Percentiles rank a stretch among this genome's conserved stretches.
Conservation (phyloP, 148 eudicot species). For the Rhododendron kiyosumense region DNA sequence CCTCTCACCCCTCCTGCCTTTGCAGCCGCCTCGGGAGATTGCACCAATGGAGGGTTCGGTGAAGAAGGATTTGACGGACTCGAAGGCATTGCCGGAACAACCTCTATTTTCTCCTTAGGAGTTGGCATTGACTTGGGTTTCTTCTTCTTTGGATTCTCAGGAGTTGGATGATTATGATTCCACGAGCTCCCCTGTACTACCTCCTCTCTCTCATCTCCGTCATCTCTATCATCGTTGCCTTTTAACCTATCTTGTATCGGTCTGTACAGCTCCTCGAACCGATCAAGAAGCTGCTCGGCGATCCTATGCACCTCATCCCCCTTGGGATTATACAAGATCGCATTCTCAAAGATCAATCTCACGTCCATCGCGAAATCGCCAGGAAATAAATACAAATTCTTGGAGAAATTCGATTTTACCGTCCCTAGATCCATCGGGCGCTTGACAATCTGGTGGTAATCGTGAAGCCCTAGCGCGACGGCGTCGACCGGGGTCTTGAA, state of each 20-base stretch:
- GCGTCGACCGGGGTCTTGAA: conserved; percentile 50
- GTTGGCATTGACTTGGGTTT: conserved; percentile 12
- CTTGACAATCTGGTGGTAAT: conserved; percentile 48
- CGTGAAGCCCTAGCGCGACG: conserved; percentile 38
- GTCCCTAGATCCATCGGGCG: conserved; percentile 61
- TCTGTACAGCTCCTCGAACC: conserved; percentile 55
- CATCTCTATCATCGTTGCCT: not conserved
- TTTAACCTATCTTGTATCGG: conserved; percentile 39
- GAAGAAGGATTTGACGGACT: conserved; percentile 15
- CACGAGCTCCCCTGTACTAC: conserved; percentile 64
- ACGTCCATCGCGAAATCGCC: conserved; percentile 63
- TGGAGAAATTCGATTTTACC: conserved; percentile 35
- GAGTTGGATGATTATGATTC: conserved; percentile 43
- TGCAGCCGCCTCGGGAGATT: conserved; percentile 7
- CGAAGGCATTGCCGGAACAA: conserved; percentile 16
- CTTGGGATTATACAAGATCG: conserved; percentile 65
- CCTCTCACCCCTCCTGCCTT: conserved; percentile 21
- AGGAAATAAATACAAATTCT: conserved; percentile 38
- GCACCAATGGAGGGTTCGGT: conserved; percentile 6
- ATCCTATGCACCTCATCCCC: conserved; percentile 56
- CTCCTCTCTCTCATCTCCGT: conserved; percentile 15
- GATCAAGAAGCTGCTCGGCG: conserved; percentile 42
- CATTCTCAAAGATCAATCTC: conserved; percentile 68
- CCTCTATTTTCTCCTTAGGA: conserved; percentile 23
- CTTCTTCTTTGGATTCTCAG: conserved; percentile 24